phyloP scores from a whole-genome alignment of 768 basidiomycete genomes.

The Nidularia sp. region DNA sequence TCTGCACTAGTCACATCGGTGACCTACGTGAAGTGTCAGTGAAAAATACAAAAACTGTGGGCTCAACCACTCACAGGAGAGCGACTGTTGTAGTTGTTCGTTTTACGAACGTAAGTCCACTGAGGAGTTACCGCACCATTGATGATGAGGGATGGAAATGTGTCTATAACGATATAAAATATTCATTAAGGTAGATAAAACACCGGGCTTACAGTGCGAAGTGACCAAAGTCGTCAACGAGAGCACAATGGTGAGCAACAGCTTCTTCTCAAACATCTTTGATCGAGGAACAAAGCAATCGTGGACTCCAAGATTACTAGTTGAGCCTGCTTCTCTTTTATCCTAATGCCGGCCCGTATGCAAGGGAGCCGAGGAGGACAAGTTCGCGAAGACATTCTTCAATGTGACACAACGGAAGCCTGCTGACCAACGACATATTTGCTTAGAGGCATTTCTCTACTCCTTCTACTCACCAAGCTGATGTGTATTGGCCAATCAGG shows the following conservation, averaged over 20 bases:
- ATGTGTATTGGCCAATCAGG: background rate
- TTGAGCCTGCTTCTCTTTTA: background rate
- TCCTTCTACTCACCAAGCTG: background rate
- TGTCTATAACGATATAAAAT: slow-evolving; percentile 23
- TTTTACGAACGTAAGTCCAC: slow-evolving; percentile 39
- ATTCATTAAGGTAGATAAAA: background rate
- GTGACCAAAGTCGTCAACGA: slow-evolving; percentile 15
- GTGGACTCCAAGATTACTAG: background rate
- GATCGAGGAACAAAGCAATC: background rate
- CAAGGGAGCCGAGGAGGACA: background rate
- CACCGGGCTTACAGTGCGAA: slow-evolving; percentile 17
- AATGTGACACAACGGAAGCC: background rate
- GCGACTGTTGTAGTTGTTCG: slow-evolving; percentile 41
- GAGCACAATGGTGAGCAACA: slow-evolving; percentile 10
- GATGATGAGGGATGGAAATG: slow-evolving; percentile 38
- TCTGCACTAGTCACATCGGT: slow-evolving; percentile 43
- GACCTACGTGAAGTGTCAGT: slow-evolving; percentile 19
- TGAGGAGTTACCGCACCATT: slow-evolving; percentile 29
- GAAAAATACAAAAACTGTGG: background rate
- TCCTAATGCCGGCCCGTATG: background rate
- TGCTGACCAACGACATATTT: background rate
- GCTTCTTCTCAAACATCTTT: slow-evolving; percentile 15
- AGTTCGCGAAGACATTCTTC: background rate
- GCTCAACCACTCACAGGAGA: slow-evolving; percentile 22
- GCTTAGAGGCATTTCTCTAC: background rate